Base-by-base conservation (phyloP, 768 basidiomycete genomes). In the Lentinula boryana region DNA sequence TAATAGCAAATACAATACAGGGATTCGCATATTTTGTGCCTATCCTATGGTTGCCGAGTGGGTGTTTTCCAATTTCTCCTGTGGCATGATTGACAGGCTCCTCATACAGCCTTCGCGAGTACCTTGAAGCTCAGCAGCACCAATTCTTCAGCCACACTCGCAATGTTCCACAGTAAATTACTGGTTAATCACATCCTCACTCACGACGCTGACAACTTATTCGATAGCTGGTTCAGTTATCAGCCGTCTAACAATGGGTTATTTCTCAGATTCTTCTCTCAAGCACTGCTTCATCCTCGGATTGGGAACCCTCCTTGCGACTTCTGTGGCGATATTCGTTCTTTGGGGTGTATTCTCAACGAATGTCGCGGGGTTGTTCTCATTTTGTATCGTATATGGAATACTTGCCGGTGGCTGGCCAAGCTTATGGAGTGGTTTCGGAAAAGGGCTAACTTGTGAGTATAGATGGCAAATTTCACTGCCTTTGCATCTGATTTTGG, bases 331-430 rank as follows among this genome's bases (percentile, higher is more conserved):
- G 38, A 69, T 69, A 0, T 72, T 73, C 63, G 60, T 72, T 23
- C 53, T 73, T 6, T 74, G 71, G 73, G 72, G 73, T 18, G 61
- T 69, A 4, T 44, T 68, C 1, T 67, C 69, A 1, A 32, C 61
- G 16, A 63, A 61, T 31, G 58, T 68, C 9, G 65, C 68, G 12
- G 70, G 70, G 10, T 62, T 74, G 5, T 55, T 72, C 4, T 51
- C 64, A 10, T 74, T 69, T 50, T 64, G 70, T 36, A 62, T 72
- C 15, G 65, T 61, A 23, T 73, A 72, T 55, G 73, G 73, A 6
- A 54, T 64, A 18, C 50, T 70, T 23, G 72, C 72, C 15, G 71
- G 71, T 9, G 70, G 72, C 4, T 74, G 71, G 71, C 41, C 60
- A 13, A 69, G 72, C 41, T 23, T 71, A 4, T 72, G 67, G 65